Evolutionary conservation across 768 basidiomycete species (phyloP).

Genomic region (Lentinus tigrinus): DNA sequence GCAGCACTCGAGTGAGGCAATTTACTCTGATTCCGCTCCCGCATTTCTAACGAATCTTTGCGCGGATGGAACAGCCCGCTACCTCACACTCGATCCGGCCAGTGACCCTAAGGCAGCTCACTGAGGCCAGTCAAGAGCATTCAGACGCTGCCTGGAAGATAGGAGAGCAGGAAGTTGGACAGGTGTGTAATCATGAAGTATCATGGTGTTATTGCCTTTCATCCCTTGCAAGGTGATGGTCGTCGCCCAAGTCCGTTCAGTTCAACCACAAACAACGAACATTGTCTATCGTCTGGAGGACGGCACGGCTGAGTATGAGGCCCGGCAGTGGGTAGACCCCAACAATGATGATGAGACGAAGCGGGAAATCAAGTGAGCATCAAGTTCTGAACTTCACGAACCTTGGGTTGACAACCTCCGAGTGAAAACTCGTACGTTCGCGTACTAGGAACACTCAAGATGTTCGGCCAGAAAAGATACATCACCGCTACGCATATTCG

Average conservation of each 20-base stretch:
- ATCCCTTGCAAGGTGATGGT: constrained; percentile 54
- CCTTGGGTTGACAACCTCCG: not conserved
- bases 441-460: constrained; percentile 79
- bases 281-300: constrained; percentile 81
- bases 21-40: constrained; percentile 8
- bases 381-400: not conserved
- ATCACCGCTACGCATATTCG: constrained; percentile 79
- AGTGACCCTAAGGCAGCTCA: constrained; percentile 74
- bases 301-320: constrained; percentile 77
- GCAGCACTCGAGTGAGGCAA: constrained; percentile 38
- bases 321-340: constrained; percentile 80
- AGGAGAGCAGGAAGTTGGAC: constrained; percentile 77
- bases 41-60: not conserved
- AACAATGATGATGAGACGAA: constrained; percentile 53
- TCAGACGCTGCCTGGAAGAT: constrained; percentile 87
- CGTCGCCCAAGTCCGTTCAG: constrained; percentile 69
- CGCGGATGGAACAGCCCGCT: constrained; percentile 29
- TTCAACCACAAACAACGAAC: constrained; percentile 76
- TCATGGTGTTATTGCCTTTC: not conserved
- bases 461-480: constrained; percentile 78
- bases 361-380: constrained; percentile 44
- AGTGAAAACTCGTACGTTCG: constrained; percentile 81
- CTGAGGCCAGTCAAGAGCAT: constrained; percentile 77
- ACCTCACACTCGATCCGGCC: constrained; percentile 59
- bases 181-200: constrained; percentile 47